Evolutionary conservation across 768 basidiomycete genomes (phyloP).

Genomic region (Suillus paluster): DNA sequence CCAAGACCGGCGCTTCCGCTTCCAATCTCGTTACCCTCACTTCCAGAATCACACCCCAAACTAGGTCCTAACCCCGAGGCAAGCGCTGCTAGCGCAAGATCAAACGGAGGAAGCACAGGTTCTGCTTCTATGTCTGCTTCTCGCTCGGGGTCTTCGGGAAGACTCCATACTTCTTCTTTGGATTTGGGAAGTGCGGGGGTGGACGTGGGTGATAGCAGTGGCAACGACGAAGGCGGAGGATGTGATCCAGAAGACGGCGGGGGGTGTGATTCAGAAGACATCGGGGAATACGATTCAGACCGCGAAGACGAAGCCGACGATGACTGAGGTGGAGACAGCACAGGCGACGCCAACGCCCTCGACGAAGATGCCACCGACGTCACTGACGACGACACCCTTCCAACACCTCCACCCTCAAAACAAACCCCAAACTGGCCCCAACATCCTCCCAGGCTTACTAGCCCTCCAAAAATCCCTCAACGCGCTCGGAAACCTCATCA

Average conservation of each 20-base stretch:
- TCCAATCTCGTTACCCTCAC: neutral
- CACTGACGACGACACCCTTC: conserved; percentile 4
- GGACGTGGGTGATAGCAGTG: neutral
- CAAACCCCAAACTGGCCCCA: conserved; percentile 60
- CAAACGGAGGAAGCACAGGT: conserved; percentile 22
- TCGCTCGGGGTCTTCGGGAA: neutral
- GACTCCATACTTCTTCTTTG: neutral
- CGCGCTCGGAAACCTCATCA: conserved; percentile 64
- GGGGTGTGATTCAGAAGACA: conserved; percentile 1
- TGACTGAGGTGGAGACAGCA: neutral
- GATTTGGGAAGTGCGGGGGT: neutral
- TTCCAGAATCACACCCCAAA: neutral
- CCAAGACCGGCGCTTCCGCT: neutral
- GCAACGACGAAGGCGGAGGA: conserved; percentile 21
- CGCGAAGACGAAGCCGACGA: neutral
- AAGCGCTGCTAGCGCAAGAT: conserved; percentile 34
- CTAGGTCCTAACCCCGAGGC: conserved; percentile 17
- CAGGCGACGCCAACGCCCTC: neutral
- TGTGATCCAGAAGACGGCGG: conserved; percentile 23
- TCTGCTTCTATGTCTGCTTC: conserved; percentile 2
- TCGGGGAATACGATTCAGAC: conserved; percentile 5
- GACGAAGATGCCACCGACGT: conserved; percentile 10
- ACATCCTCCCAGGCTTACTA: conserved; percentile 48
- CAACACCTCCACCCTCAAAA: conserved; percentile 20
- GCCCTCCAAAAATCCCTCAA: conserved; percentile 60